Evolutionary conservation across 192 early-diverging fungal species (phyloP), one percentile per base, ranked within the genome.

Genomic region (Kappamyces sp.): DNA sequence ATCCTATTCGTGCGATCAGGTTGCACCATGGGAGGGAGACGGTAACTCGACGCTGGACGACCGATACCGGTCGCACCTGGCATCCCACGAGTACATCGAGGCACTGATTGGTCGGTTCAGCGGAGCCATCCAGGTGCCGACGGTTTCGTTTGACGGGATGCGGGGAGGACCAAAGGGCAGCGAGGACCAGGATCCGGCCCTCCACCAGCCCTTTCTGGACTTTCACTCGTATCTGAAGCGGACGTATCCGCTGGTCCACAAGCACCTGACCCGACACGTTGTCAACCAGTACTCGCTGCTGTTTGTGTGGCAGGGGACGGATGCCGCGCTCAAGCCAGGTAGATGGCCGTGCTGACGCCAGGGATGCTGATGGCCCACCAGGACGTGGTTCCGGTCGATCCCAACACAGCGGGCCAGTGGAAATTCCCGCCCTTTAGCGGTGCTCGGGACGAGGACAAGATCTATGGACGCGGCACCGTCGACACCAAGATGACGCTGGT

Each of bases 331-430:
- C 31, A 52, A 58, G 34, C 48, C 67, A 15, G 54, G n/a, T n/a
- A n/a, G n/a, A n/a, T n/a, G n/a, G n/a, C n/a, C n/a, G n/a, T n/a
- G n/a, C n/a, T 29, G 7, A 11, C 42, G 31, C 69, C 69, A 15
- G 49, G 72, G n/a, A 54, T 78, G 34, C 47, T 74, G 1, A 54
- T 57, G 45, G 64, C 68, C 5, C 76, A 78, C 59, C 47, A 53
- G 54, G 76, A 78, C 57, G 71, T 72, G 6, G 76, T 78, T 8
- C 69, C 67, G 11, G 73, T 78, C 0, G 57, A 67, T 8, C 42
- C 51, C 34, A 60, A 65, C 1, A 73, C 66, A 0, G 22, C 50
- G 11, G 22, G 42, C 3, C 51, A 62, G 31, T 78, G 76, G 76
- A 61, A 48, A 8, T 58, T 62, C 33, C 60, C 61, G 33, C 76